Conservation (phyloP, 352 stramenopile species). For the Blastocystis sp. region DNA sequence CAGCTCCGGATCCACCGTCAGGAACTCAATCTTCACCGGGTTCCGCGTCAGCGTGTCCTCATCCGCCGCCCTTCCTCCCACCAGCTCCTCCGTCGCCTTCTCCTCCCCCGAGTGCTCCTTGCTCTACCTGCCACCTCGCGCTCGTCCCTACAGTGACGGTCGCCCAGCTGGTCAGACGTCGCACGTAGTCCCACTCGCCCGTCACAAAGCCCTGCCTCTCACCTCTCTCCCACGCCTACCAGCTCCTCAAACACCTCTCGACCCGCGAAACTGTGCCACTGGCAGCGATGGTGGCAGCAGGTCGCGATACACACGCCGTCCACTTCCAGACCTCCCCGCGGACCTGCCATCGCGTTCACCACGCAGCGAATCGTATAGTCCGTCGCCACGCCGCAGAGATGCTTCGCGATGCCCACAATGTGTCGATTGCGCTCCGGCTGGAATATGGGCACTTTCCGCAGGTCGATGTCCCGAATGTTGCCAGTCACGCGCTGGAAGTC, state of each 20-base stretch:
- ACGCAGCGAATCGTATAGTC: slow-evolving; percentile 52
- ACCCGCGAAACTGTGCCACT: slow-evolving; percentile 50
- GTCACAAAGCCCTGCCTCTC: not conserved
- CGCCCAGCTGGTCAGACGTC: slow-evolving; percentile 30
- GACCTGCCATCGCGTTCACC: slow-evolving; percentile 30
- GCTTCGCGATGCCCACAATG: slow-evolving; percentile 48
- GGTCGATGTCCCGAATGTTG: slow-evolving; percentile 52
- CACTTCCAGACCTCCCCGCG: not conserved
- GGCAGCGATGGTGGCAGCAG: slow-evolving; percentile 55
- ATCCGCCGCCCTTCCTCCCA: not conserved
- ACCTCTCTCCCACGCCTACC: not conserved
- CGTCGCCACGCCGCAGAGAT: slow-evolving; percentile 55
- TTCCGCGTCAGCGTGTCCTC: slow-evolving; percentile 32
- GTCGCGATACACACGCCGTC: slow-evolving; percentile 48
- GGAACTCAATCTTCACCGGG: slow-evolving; percentile 37
- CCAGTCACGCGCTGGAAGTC: slow-evolving; percentile 33
- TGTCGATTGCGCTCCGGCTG: not conserved
- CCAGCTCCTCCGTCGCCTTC: not conserved
- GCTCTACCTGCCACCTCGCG: not conserved
- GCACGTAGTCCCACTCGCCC: slow-evolving; percentile 37
- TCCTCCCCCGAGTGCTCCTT: slow-evolving; percentile 15
- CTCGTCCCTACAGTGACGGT: not conserved
- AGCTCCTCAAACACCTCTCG: not conserved
- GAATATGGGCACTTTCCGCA: slow-evolving; percentile 40
- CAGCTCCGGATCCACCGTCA: not conserved